phyloP scores from a whole-genome alignment of 176 grass and related monocot genomes.

The Oryza australiensis region DNA sequence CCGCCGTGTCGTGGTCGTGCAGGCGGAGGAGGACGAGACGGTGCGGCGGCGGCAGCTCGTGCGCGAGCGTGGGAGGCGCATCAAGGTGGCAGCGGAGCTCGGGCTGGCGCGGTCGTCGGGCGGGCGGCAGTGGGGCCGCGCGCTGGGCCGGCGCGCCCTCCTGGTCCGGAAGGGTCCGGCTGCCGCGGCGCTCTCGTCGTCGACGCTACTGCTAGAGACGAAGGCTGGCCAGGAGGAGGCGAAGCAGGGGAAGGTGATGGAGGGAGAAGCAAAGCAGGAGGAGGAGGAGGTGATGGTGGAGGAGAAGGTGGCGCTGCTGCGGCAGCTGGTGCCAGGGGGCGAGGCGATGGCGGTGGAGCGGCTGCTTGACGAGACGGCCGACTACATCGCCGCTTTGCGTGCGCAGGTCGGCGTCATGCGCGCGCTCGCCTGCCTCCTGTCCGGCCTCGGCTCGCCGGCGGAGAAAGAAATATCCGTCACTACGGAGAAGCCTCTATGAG shows the following conservation, averaged over 20 bases:
- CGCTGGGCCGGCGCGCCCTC: conserved; percentile 40
- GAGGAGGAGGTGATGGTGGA: conserved; percentile 40
- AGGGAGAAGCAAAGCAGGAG: background rate
- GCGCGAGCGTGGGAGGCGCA: conserved; percentile 58
- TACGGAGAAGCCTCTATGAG: conserved; percentile 17
- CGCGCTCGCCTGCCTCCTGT: conserved; percentile 57
- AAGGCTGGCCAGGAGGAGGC: background rate
- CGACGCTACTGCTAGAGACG: background rate
- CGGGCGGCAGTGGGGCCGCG: conserved; percentile 54
- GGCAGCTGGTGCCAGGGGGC: conserved; percentile 69
- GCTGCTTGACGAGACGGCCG: conserved; percentile 80
- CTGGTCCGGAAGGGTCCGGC: background rate
- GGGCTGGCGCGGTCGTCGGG: conserved; percentile 59
- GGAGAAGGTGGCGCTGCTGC: conserved; percentile 58
- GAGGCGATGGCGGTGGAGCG: conserved; percentile 59
- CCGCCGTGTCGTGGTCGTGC: background rate
- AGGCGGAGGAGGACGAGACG: background rate
- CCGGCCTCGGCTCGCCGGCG: conserved; percentile 48
- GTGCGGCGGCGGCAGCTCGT: conserved; percentile 19
- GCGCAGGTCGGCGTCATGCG: conserved; percentile 79
- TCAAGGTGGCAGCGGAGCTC: conserved; percentile 70
- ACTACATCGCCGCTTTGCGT: conserved; percentile 71
- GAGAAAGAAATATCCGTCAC: background rate
- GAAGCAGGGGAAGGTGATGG: background rate
- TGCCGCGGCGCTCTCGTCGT: background rate